Conservation (phyloP, 2,329 filamentous ascomycete species). For the Fusarium marasasianum region DNA sequence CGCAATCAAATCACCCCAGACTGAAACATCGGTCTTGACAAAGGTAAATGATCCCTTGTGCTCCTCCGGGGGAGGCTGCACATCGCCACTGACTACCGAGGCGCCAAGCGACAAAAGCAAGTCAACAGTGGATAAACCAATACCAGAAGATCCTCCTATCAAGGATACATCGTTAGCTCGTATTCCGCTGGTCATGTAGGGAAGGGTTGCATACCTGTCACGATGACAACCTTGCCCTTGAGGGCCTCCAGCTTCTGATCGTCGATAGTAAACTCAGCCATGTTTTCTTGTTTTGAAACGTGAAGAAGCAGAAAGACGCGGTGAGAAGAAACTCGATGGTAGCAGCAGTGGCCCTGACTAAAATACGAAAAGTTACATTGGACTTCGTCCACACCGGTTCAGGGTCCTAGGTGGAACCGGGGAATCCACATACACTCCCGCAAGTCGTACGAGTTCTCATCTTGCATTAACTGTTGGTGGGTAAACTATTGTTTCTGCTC, state of each 20-base stretch:
- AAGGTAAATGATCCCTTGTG: slow-evolving; percentile 45
- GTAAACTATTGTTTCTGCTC: neutral
- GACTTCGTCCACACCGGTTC: neutral
- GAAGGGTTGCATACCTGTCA: slow-evolving; percentile 51
- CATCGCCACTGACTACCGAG: slow-evolving; percentile 63
- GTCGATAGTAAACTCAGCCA: slow-evolving; percentile 57
- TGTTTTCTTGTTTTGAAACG: slow-evolving; percentile 31
- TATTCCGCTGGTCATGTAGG: neutral
- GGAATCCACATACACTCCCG: neutral
- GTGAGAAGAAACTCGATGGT: neutral
- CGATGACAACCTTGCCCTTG: slow-evolving; percentile 60
- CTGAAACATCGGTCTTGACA: slow-evolving; percentile 57
- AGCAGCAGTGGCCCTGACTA: neutral
- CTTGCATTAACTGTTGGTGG: neutral
- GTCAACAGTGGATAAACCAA: slow-evolving; percentile 65
- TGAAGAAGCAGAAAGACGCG: neutral
- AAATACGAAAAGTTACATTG: neutral
- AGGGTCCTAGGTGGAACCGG: neutral
- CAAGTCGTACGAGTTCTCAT: neutral
- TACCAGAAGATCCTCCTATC: slow-evolving; percentile 66
- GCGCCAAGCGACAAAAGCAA: slow-evolving; percentile 63
- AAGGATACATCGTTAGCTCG: neutral
- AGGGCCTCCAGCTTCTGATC: slow-evolving; percentile 55
- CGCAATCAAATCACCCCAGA: slow-evolving; percentile 59
- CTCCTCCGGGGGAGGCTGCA: slow-evolving; percentile 52